Evolutionary conservation across 1,284 basidiomycete species (phyloP), one percentile per base, ranked within the genome.

Genomic region (Leccinum ponderosum): DNA sequence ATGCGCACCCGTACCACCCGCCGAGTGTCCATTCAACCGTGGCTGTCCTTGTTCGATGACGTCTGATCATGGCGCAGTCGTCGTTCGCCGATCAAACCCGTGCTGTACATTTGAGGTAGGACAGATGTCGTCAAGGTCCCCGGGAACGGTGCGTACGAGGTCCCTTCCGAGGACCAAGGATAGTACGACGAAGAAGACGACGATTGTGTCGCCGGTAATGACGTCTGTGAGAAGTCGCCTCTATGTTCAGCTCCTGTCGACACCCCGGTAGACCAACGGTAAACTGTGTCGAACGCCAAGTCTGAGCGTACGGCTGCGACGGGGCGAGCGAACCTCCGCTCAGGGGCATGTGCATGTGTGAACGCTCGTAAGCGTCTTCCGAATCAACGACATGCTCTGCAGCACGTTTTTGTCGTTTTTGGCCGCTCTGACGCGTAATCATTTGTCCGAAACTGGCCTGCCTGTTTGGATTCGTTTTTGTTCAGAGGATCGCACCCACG

Each of bases 81-180:
- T 56, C 78, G 73, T 37, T 80, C 78, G 65, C 86, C 85, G 4
- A 83, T 76, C 56, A 89, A 75, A 1, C 87, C 87, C 3, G 87
- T 88, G 73, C 86, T 89, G 69, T 89, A 91, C 66, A 87, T 77
- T 65, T 89, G 89, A 1, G 87, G 86, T 52, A 89, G 77, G 47
- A 86, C 85, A 2, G 85, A 85, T 22, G 87, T 89, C 50, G 86
- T 84, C 55, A 88, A 66, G 44, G 80, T 77, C 12, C 77, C 42
- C 29, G 29, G 29, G 29, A 31, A 31, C 29, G 29, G 8, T 29
- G 29, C 29, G 29, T 29, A 29, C 29, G 29, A 29, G 29, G 29
- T 29, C 29, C 29, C 29, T 29, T 29, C 29, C 29, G 29, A 29
- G 29, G 29, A 29, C 29, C 29, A 29, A 29, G 29, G 29, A 29